Base-by-base conservation (phyloP, 2,329 filamentous ascomycete species). In the Huntiella bhutanensis region DNA sequence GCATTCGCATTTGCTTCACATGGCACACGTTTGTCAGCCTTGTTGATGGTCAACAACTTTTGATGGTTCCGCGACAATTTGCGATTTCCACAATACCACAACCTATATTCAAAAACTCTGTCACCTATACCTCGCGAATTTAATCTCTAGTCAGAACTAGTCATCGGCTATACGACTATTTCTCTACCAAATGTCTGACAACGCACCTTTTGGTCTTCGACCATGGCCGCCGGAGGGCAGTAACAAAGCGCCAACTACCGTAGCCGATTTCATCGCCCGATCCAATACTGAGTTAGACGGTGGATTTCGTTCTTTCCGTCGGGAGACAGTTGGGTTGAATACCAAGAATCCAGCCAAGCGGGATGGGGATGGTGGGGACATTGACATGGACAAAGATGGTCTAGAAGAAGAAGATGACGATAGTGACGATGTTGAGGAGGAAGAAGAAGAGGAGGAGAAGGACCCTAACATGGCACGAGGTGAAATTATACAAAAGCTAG, bases 251-350 rank as follows among this genome's bases (percentile, higher is more conserved):
- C 68, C 71, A 32, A 73, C 72, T 57, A 71, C 69, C 41, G 67
- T 95, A n/a, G 68, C 73, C 48, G 72, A 80, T 41, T 80, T 88
- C 54, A 85, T 95, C 53, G 66, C 71, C 49, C 84, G 87, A 53
- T 80, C 94, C 56, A 82, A 86, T 54, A 62, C 66, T 38, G 78
- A 92, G 55, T 78, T 82, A 50, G 55, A 61, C 1, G 84, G 83
- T 11, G 82, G 84, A 17, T 92, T 96, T 58, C 79, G 84, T 49
- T 70, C 78, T 54, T 69, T 96, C 52, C 83, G 77, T 43, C 82
- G 93, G 59, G 70, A 76, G 5, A n/a, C 19, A 8, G 16, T 45
- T 17, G 17, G 19, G 13, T 7, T 3, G 6, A 19, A 22, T 8
- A 16, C 34, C 8, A 40, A 39, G 28, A 42, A 38, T 37, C 11